phyloP scores from a whole-genome alignment of 1,284 basidiomycete species.

The Laetiporus sulphureus region DNA sequence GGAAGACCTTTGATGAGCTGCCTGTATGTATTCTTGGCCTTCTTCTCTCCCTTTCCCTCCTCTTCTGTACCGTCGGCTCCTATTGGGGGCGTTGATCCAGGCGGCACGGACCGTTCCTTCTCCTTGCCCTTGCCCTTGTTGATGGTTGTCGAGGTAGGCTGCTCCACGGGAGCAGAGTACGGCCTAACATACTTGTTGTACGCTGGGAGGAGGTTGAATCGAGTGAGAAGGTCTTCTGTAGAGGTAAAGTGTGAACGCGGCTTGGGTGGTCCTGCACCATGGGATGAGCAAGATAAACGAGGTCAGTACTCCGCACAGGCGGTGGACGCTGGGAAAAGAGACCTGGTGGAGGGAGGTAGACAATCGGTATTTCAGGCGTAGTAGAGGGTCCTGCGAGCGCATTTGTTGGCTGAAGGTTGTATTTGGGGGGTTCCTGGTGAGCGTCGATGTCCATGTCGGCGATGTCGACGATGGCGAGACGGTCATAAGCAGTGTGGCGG shows the following conservation, averaged over 20 bases:
- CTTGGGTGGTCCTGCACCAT: conserved; percentile 40
- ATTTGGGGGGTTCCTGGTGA: conserved; percentile 14
- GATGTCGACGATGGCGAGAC: conserved; percentile 16
- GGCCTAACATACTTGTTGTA: conserved; percentile 74
- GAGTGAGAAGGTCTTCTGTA: conserved; percentile 68
- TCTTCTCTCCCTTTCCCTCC: conserved; percentile 55
- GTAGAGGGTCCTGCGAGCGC: conserved; percentile 30
- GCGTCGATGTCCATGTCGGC: conserved; percentile 26
- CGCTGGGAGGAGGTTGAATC: conserved; percentile 58
- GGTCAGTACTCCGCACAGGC: conserved; percentile 13
- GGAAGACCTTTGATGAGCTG: conserved; percentile 72
- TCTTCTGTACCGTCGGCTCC: conserved; percentile 48
- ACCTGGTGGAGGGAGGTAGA: conserved; percentile 31
- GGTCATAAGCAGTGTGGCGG: conserved; percentile 1
- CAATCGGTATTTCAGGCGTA: conserved; percentile 17
- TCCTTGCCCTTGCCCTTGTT: conserved; percentile 67
- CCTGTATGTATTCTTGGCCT: conserved; percentile 71
- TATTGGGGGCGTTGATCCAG: conserved; percentile 35
- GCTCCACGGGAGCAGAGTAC: conserved; percentile 26
- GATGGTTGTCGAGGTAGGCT: conserved; percentile 16
- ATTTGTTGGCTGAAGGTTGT: conserved; percentile 21
- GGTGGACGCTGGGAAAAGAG: conserved; percentile 7
- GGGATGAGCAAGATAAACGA: conserved; percentile 4
- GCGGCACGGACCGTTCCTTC: conserved; percentile 28
- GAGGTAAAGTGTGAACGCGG: conserved; percentile 49